Conservation (phyloP, 345 rosid genomes). For the Populus simonii region DNA sequence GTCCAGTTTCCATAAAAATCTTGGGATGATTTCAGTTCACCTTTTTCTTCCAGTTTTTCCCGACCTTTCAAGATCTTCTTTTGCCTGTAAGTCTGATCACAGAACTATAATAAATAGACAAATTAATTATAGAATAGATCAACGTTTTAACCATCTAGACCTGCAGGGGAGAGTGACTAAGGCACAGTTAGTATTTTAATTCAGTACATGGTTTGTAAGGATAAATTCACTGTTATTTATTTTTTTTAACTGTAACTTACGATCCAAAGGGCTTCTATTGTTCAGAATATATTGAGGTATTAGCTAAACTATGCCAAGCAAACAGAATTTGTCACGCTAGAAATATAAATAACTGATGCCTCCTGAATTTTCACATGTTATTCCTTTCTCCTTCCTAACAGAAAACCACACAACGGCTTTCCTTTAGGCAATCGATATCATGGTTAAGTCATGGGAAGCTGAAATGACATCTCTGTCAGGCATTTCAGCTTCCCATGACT, state of each 20-base stretch:
- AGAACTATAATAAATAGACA: neutral
- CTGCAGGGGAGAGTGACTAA: neutral
- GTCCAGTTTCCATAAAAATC: conserved; percentile 45
- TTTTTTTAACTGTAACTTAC: neutral
- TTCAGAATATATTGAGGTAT: neutral
- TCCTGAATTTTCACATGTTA: neutral
- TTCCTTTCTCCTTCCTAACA: neutral
- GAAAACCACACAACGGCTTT: neutral
- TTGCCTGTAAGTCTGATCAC: conserved; percentile 48
- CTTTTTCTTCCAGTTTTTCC: conserved; percentile 38
- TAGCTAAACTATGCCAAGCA: neutral
- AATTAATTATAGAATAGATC: neutral
- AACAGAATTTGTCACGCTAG: neutral
- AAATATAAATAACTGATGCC: neutral
- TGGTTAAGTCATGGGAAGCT: neutral
- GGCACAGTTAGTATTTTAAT: neutral
- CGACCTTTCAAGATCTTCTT: conserved; percentile 45
- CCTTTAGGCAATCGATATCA: neutral
- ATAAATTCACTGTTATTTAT: neutral
- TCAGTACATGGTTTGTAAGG: neutral
- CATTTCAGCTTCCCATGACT: too few species aligned
- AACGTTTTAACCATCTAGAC: neutral
- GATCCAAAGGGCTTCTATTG: neutral
- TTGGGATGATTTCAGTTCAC: conserved; percentile 36
- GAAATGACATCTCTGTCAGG: too few species aligned